Evolutionary conservation across 768 basidiomycete species (phyloP).

Genomic region (Lactarius vividus): DNA sequence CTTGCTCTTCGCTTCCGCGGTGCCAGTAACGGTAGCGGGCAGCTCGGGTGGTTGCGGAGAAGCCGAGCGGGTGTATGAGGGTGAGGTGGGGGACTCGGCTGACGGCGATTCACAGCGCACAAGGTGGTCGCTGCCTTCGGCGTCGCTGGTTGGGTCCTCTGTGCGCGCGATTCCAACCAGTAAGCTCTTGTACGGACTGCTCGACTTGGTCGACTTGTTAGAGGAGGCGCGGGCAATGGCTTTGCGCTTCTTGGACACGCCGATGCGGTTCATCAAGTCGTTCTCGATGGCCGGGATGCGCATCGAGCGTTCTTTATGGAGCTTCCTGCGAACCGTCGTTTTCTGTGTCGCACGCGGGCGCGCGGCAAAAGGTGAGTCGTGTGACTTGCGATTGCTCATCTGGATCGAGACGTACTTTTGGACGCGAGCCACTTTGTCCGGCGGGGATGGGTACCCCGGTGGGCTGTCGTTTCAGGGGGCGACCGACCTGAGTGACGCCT

Average conservation of each 20-base stretch:
- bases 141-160: neutral
- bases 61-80: neutral
- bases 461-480: slow-evolving; percentile 1
- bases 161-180: neutral
- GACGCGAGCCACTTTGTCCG: neutral
- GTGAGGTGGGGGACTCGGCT: neutral
- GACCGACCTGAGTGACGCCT: neutral
- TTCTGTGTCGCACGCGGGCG: neutral
- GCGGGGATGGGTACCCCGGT: neutral
- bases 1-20: neutral
- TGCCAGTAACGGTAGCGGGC: neutral
- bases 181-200: neutral
- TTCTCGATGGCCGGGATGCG: slow-evolving; percentile 10
- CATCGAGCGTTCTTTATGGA: neutral
- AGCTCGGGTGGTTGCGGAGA: neutral
- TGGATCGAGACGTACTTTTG: neutral
- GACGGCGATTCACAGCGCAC: neutral
- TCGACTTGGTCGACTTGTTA: neutral
- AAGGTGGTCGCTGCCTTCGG: neutral
- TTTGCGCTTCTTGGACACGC: neutral
- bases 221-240: neutral
- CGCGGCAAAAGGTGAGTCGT: neutral
- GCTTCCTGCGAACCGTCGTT: neutral
- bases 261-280: slow-evolving; percentile 10
- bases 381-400: neutral